Base-by-base conservation (phyloP, 2,329 filamentous ascomycete genomes). In the Fusarium aywerte region DNA sequence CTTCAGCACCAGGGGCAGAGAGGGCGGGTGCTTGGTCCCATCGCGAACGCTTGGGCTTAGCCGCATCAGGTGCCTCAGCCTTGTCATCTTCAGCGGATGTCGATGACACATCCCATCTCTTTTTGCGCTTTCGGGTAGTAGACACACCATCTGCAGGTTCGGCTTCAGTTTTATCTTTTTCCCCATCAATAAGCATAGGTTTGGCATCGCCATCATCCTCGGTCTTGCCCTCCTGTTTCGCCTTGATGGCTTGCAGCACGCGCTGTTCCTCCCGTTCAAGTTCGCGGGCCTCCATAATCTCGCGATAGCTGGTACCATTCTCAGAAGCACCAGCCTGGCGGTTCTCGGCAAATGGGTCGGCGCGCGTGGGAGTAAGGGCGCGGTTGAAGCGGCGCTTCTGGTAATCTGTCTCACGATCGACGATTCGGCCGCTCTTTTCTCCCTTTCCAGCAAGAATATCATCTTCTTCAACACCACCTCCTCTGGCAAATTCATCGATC, bases 361-460 rank as follows among this genome's bases (percentile, higher is more conserved):
- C 92, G 74, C 93, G 89, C 10, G 92, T 93, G 6, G 94, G 93
- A 21, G 93, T 96, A 66, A 98, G 84, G 51, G 88, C 89, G 64
- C 96, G 93, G 77, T 97, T 90, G 78, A 97, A 96, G 61, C 94
- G 89, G 69, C 94, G 92, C 81, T 97, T 97, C 81, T 99, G 96
- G 77, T 99, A 99, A 76, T 98, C 95, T 67, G 93, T 96, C 83
- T 98, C 95, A 74, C 96, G 91, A 76, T 96, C 95, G 63, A 90
- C 85, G 75, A 99, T 98, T 73, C 95, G 90, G 58, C 91, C 93
- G 77, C 93, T 92, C 80, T 95, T 92, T 83, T 98, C 96, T 71
- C 87, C 86, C 71, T 90, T 88, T 42, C 91, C 92, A 49, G 93
- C 85, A 65, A 99, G 84, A 8, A 95, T 90, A 74, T 99, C 96